A percentile compares a stretch with the other conserved stretches of the same genome.
These are phyloP conservation scores for Myriosclerotinia curreyana DNA, from an alignment of 2,329 filamentous ascomycete species.

Conservation along the genomic window DNA sequence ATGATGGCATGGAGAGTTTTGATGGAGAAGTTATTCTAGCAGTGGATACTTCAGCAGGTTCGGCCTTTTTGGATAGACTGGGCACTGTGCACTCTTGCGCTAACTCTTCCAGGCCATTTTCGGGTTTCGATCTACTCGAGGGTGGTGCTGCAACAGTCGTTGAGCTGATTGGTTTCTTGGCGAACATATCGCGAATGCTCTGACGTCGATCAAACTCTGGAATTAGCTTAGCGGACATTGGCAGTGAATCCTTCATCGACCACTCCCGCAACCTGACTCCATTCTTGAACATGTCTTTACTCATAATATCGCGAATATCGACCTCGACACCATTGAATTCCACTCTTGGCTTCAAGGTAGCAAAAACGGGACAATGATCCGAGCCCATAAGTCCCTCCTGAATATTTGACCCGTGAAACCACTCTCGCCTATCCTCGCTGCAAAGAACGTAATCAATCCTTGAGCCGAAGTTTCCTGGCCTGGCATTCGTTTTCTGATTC, in stretches of 20 bases:
- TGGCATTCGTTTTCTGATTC: constrained; percentile 91
- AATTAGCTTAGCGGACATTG: constrained; percentile 77
- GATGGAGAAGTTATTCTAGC: not conserved
- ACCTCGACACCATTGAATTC: constrained; percentile 47
- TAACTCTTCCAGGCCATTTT: not conserved
- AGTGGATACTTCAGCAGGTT: not conserved
- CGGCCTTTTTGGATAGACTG: not conserved
- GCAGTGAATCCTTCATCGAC: constrained; percentile 62
- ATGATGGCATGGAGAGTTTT: not conserved
- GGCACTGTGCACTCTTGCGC: not conserved
- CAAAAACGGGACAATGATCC: constrained; percentile 94
- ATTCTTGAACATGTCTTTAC: constrained; percentile 69
- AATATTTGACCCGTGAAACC: constrained; percentile 80
- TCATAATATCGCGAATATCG: constrained; percentile 71
- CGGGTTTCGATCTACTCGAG: not conserved
- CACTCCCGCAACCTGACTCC: constrained; percentile 67
- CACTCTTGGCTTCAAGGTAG: constrained; percentile 64
- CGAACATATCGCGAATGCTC: constrained; percentile 93
- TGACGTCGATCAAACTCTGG: constrained; percentile 82
- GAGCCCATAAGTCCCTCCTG: constrained; percentile 93
- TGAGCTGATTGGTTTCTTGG: constrained; percentile 46
- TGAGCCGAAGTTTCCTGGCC: constrained; percentile 90
- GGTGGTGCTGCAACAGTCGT: not conserved
- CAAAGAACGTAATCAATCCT: constrained; percentile 94
- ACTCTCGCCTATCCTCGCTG: constrained; percentile 71